Percentiles rank a stretch among this genome's conserved stretches.
Evolutionary conservation across 164 flowering plant species (phyloP).

Genomic region (Piper betle): DNA sequence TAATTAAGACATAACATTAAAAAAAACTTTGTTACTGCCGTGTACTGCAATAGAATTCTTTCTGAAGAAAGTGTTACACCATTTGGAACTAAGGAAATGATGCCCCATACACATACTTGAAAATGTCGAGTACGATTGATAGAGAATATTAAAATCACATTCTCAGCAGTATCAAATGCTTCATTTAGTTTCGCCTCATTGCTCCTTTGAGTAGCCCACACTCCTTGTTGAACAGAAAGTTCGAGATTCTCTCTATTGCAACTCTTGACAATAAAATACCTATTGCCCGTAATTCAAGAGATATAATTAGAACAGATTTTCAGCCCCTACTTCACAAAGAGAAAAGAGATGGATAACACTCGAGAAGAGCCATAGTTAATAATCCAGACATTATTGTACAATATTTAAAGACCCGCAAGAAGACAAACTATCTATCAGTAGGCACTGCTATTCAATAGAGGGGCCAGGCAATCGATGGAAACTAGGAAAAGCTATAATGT

Average conservation of each 20-base stretch:
- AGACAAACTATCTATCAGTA: too few relatives aligned
- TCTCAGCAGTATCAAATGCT: conserved; percentile 90
- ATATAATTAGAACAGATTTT: conserved; percentile 3
- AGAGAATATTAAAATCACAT: conserved; percentile 96
- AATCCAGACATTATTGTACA: too few relatives aligned
- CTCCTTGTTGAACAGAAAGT: conserved; percentile 97
- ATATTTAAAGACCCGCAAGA: neutral
- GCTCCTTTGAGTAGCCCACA: conserved; percentile 99
- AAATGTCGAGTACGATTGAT: conserved; percentile 95
- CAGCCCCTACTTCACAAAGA: neutral
- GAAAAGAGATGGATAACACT: too few relatives aligned
- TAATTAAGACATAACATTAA: too few relatives aligned
- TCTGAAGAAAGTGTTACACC: neutral
- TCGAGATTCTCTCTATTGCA: conserved; percentile 97
- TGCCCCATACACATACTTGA: conserved; percentile 40
- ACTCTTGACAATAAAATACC: conserved; percentile 98
- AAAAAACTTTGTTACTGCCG: neutral
- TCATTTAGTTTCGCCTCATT: conserved; percentile 97
- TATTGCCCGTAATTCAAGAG: conserved; percentile 16
- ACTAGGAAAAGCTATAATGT: too few relatives aligned
- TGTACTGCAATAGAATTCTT: too few relatives aligned
- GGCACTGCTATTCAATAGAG: too few relatives aligned
- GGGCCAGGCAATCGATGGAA: too few relatives aligned
- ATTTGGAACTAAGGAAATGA: neutral
- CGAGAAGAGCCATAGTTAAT: too few relatives aligned